Evolutionary conservation across 2,329 filamentous ascomycete species (phyloP).

Genomic region (Curvularia verruculosa): DNA sequence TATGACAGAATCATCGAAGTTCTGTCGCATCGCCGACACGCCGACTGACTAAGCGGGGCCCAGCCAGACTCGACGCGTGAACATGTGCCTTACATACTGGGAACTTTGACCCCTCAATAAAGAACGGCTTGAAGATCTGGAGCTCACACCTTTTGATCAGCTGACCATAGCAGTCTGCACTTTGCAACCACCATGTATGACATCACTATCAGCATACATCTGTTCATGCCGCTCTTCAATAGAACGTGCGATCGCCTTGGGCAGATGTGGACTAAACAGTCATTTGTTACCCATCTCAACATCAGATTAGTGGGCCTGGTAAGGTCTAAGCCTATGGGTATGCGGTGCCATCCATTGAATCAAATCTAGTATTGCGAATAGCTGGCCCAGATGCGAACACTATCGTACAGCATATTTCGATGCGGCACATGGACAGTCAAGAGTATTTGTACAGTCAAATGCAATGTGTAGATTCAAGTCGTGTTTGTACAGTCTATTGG

Average conservation of each 20-base stretch:
- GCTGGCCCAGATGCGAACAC: neutral
- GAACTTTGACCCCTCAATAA: neutral
- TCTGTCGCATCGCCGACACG: slow-evolving; percentile 14
- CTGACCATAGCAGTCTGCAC: neutral
- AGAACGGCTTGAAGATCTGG: neutral
- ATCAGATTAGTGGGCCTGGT: neutral
- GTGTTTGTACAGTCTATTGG: slow-evolving; percentile 35
- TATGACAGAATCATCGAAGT: slow-evolving; percentile 26
- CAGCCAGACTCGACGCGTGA: slow-evolving; percentile 2
- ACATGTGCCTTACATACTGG: neutral
- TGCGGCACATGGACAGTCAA: neutral
- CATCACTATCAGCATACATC: neutral
- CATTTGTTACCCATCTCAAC: neutral
- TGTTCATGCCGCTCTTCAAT: neutral
- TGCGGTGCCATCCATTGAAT: neutral
- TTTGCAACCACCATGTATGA: neutral
- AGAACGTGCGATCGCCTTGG: neutral
- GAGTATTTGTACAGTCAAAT: neutral
- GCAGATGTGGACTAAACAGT: neutral
- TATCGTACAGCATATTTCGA: neutral
- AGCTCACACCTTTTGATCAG: neutral
- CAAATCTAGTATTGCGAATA: neutral
- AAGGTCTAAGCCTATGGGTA: neutral
- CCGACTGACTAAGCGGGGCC: slow-evolving; percentile 19
- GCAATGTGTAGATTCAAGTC: neutral